phyloP scores from a whole-genome alignment of 108 stramenopile species.

The Pseudonitzschia multistriata region DNA sequence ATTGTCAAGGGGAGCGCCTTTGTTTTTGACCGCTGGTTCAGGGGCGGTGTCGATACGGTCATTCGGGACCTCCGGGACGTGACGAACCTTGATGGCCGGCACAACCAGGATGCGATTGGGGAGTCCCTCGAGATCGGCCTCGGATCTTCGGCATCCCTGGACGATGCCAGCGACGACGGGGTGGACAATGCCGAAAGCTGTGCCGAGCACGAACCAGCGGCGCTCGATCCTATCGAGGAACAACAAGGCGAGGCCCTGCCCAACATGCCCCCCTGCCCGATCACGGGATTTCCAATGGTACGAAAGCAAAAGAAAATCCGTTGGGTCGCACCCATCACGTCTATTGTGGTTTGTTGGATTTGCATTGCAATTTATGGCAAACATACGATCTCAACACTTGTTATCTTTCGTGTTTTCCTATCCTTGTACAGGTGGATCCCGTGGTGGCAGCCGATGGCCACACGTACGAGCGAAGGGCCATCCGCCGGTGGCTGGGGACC shows the following conservation, averaged over 20 bases:
- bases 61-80: constrained; percentile 65
- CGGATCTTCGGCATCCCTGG: constrained; percentile 27
- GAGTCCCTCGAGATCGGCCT: constrained; percentile 12
- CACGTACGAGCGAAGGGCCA: constrained; percentile 92
- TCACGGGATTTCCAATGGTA: constrained; percentile 84
- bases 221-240: neutral
- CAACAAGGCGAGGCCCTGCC: constrained; percentile 45
- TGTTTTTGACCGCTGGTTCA: constrained; percentile 68
- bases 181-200: constrained; percentile 6
- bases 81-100: constrained; percentile 79
- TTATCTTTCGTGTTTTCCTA: neutral
- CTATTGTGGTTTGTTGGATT: too few species aligned
- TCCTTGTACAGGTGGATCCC: constrained; percentile 54
- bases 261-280: constrained; percentile 90
- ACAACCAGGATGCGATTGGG: constrained; percentile 28
- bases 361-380: too few species aligned
- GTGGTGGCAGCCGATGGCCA: constrained; percentile 78
- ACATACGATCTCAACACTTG: too few species aligned
- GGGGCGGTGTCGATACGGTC: constrained; percentile 57
- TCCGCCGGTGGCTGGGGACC: constrained; percentile 79
- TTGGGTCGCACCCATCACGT: neutral
- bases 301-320: neutral
- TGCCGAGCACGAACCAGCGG: neutral
- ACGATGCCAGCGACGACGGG: constrained; percentile 14
- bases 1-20: constrained; percentile 41